Evolutionary conservation across 1,139 yeast species (phyloP), one percentile per base, ranked within the genome.

Genomic region (Yamadazyma diospyri): DNA sequence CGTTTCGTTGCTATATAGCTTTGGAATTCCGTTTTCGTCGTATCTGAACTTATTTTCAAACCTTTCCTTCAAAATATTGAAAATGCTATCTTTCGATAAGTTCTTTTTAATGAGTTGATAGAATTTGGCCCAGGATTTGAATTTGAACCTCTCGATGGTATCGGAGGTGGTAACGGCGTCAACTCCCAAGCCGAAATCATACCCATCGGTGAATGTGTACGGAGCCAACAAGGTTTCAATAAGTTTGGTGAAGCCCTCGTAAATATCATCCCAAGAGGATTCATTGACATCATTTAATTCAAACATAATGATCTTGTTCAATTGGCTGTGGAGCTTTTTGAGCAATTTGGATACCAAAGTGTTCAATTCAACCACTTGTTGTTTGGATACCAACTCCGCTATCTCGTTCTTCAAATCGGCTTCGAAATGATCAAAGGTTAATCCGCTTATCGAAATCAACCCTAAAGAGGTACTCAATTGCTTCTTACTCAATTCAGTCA

Each of bases 21-120:
- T 72, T 5, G 98, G 98, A 25, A 87, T 61, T 4, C 94, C 95
- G 42, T 80, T 73, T 29, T 73, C 78, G 55, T 88, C 96, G 54
- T 84, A 92, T 46, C 94, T 71, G 62, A 92, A 92, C 35, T 64
- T 65, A 39, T 81, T 86, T 48, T 89, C 97, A 59, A 92, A 92
- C 40, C 75, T 64, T 34, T 79, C 85, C 53, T 81, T 77, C 48
- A 83, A 54, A 17, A 81, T 64, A 30, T 64, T 63, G 2, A 79
- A 64, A 14, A 78, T 65, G 13, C 68, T 73, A 31, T 80, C 87
- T 40, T 75, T 81, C 13, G 73, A 71, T 33, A 82, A 55, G 37
- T 69, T 71, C 38, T 80, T 83, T 42, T 72, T 81, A 30, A 82
- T 65, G 13, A 76, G 62, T 3, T 67, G 69, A 41, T 79, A 72